Evolutionary conservation across 176 grass and related monocot species (phyloP), one percentile per base, ranked within the genome.

Genomic region (Lolium perenne): DNA sequence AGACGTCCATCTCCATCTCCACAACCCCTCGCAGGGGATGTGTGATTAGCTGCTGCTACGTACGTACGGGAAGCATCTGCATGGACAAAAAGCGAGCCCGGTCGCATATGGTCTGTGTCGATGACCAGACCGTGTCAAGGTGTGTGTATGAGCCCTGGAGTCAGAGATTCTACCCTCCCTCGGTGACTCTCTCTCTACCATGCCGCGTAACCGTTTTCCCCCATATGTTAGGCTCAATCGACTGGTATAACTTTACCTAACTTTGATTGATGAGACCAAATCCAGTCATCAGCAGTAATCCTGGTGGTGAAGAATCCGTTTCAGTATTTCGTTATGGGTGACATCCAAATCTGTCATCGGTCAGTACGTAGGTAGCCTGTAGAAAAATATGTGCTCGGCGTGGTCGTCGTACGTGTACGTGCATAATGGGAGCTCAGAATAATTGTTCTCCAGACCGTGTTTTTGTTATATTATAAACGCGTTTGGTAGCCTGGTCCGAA

Each of bases 71-170:
- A 21, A n/a, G 38, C 46, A 10, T 77, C 76, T 88, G 17, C 38
- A 72, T 65, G 8, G 16, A 50, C 48, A 15, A 68, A 50, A 82
- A 43, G n/a, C 3, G 26, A 77, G 60, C 13, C 51, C 38, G 50
- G 88, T 89, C 88, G 40, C 45, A 7, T 5, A 56, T 60, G 62
- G 23, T 45, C n/a, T 51, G 29, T 26, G 3, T 10, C 54, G 41
- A 78, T 18, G 73, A 79, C 84, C 65, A 13, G 79, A 80, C 75
- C 67, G 0, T 87, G 74, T 90, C 84, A 75, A 84, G 57, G 59
- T 41, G 40, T 66, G 80, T 66, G 80, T 48, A 66, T 10, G 56
- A 66, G 59, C 35, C 47, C 54, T 20, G 0, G 64, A 53, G 79
- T 72, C 64, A 38, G 16, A 82, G 77, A 75, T 81, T 75, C 58